These are phyloP conservation scores for Hygrophila difformis DNA, from an alignment of 257 asterid species.

Conservation along the genomic window DNA sequence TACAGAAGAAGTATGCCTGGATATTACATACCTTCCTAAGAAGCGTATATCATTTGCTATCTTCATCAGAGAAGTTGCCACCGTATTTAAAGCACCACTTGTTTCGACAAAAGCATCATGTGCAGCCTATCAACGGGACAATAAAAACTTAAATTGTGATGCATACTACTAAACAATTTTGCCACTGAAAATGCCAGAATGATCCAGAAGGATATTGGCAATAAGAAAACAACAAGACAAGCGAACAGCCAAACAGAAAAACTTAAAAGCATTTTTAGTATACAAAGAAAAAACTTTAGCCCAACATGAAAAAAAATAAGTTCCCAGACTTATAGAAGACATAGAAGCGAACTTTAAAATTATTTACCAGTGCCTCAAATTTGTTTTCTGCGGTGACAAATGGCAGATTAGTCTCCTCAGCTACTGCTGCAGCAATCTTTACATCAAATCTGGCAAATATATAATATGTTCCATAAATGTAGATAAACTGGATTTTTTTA, in stretches of 20 bases:
- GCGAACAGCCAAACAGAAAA: constrained; percentile 12
- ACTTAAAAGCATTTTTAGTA: no score
- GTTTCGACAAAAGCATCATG: constrained; percentile 70
- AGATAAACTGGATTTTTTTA: not conserved
- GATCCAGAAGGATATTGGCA: not conserved
- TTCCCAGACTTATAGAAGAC: not conserved
- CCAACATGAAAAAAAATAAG: not conserved
- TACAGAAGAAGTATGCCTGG: constrained; percentile 11
- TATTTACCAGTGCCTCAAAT: constrained; percentile 87
- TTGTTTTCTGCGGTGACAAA: constrained; percentile 98
- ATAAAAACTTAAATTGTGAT: not conserved
- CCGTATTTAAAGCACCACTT: constrained; percentile 57
- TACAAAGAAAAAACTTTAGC: not conserved
- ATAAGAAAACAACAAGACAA: no score
- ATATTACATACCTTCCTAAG: constrained; percentile 72
- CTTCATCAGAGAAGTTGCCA: constrained; percentile 64
- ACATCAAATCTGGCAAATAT: constrained; percentile 68
- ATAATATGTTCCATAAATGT: constrained; percentile 2
- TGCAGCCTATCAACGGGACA: constrained; percentile 44
- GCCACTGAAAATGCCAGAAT: not conserved
- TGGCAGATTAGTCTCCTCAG: constrained; percentile 89
- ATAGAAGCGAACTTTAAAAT: constrained; percentile 5
- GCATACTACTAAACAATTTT: no score
- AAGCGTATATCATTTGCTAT: constrained; percentile 89
- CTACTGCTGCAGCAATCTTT: constrained; percentile 95